These are phyloP conservation scores for Cordyceps farinosa DNA, from an alignment of 2,329 filamentous ascomycete species.

Conservation along the genomic window DNA sequence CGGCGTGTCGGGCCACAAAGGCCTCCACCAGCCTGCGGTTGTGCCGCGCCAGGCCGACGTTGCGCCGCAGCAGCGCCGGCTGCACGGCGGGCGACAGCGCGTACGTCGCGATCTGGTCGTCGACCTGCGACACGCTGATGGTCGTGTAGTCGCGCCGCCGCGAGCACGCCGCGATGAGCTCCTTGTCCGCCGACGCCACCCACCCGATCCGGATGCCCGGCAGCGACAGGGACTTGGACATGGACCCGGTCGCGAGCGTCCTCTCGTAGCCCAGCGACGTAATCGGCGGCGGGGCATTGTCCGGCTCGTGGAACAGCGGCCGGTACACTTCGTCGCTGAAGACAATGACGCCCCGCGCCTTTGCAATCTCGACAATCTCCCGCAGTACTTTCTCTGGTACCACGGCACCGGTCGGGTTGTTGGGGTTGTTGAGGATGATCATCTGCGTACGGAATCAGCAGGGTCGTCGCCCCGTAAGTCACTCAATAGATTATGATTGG, in stretches of 20 bases:
- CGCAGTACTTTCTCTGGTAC: conserved; percentile 60
- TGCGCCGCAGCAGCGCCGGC: conserved; percentile 36
- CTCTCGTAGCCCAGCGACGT: conserved; percentile 69
- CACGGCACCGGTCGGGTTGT: conserved; percentile 75
- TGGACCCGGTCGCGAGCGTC: conserved; percentile 70
- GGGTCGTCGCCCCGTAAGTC: conserved; percentile 23
- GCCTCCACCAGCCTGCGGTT: conserved; percentile 64
- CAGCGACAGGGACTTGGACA: conserved; percentile 82
- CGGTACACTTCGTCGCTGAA: conserved; percentile 80
- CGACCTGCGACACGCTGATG: conserved; percentile 63
- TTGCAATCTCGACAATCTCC: conserved; percentile 60
- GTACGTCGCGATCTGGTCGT: conserved; percentile 73
- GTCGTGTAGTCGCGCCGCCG: conserved; percentile 76
- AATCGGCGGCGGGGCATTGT: conserved; percentile 60
- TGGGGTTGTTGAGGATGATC: conserved; percentile 66
- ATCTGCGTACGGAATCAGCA: conserved; percentile 28
- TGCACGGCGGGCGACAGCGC: conserved; percentile 56
- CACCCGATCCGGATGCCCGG: conserved; percentile 81
- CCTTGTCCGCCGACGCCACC: conserved; percentile 64
- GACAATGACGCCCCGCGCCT: conserved; percentile 60
- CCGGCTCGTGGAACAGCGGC: conserved; percentile 67
- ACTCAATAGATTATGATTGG: not conserved
- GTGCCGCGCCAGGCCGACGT: conserved; percentile 55
- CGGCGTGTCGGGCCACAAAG: conserved; percentile 63
- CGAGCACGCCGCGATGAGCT: conserved; percentile 61